Conservation (phyloP, 2,329 filamentous ascomycete species). For the Pseudogymnoascus sp. region DNA sequence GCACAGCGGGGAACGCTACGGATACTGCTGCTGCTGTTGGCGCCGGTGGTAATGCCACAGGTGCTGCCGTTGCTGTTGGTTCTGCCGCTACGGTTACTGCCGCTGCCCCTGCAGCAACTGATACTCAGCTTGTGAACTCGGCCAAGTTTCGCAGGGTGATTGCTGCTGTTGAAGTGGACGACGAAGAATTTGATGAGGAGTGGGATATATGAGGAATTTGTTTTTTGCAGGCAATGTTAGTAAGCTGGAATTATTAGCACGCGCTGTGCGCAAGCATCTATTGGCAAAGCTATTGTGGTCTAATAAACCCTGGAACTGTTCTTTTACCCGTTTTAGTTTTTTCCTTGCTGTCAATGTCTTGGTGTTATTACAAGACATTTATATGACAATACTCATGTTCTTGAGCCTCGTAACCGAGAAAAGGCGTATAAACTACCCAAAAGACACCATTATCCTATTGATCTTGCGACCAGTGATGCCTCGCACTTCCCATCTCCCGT, state of each 20-base stretch:
- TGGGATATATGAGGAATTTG: neutral
- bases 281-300: neutral
- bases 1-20: conserved; percentile 14
- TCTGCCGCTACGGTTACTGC: conserved; percentile 8
- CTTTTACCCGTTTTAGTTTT: too few species aligned
- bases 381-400: too few species aligned
- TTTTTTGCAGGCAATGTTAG: neutral
- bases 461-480: neutral
- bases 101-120: neutral
- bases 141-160: neutral
- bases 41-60: too few species aligned
- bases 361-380: neutral
- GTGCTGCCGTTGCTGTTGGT: too few species aligned
- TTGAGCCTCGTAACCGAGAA: neutral
- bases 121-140: neutral
- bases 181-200: neutral
- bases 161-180: neutral
- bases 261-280: neutral
- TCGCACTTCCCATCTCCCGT: neutral
- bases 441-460: neutral
- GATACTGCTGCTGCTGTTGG: conserved; percentile 11
- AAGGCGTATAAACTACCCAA: neutral
- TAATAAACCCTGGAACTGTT: too few species aligned
- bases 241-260: neutral
- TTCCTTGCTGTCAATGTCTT: too few species aligned